These are phyloP conservation scores for Lactuca sativa DNA, from an alignment of 129 eudicot species.

Conservation along the genomic window DNA sequence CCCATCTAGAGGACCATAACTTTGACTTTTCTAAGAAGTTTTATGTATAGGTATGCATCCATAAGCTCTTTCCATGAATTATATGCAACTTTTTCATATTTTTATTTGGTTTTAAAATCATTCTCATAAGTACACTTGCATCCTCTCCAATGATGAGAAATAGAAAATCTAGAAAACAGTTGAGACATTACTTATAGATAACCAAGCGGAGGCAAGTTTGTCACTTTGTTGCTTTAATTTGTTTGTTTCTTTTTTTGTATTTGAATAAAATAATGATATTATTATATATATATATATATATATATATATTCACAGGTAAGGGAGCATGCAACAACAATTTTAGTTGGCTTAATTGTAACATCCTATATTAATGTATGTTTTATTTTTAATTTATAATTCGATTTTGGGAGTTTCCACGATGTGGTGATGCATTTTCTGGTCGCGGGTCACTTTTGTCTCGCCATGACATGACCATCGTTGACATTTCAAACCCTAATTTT, in stretches of 20 bases:
- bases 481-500: too few species aligned
- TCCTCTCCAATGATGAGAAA: constrained; percentile 60
- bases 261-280: too few species aligned
- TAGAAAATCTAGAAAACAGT: constrained; percentile 80
- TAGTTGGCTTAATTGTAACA: constrained; percentile 69
- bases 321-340: constrained; percentile 98
- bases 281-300: not conserved
- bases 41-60: constrained; percentile 74
- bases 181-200: constrained; percentile 78
- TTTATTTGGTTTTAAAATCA: not conserved
- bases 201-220: constrained; percentile 82
- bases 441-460: too few species aligned
- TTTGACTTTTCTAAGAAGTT: constrained; percentile 76
- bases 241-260: not conserved
- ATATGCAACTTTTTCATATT: too few species aligned
- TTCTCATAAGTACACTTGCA: constrained; percentile 69
- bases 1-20: constrained; percentile 98
- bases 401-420: too few species aligned
- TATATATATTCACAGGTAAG: constrained; percentile 57
- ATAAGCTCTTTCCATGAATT: not conserved
- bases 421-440: too few species aligned
- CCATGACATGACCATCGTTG: too few species aligned
- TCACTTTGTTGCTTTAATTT: not conserved
- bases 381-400: too few species aligned
- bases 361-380: too few species aligned